Evolutionary conservation across 1,139 yeast species (phyloP).

Genomic region (Nakaseomyces nivariensis): DNA sequence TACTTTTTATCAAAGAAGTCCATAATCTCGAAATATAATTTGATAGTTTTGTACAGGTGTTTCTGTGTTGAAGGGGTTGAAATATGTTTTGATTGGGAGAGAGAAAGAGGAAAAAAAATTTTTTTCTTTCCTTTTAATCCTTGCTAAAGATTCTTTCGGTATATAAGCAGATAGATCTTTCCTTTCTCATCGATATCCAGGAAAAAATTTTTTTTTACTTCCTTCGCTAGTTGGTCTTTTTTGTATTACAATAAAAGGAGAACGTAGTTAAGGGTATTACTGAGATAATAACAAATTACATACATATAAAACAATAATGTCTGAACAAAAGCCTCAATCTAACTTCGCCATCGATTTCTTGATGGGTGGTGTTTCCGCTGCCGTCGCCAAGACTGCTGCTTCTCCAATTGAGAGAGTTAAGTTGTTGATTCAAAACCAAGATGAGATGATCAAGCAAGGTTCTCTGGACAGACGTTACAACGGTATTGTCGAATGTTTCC

Average conservation of each 20-base stretch:
- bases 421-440: conserved; percentile 72
- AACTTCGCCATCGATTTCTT: conserved; percentile 47
- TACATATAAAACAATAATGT: conserved; percentile 1
- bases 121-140: too few relatives aligned
- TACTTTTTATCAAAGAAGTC: too few relatives aligned
- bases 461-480: conserved; percentile 56
- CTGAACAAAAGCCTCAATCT: conserved; percentile 18
- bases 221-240: neutral
- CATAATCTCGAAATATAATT: too few relatives aligned
- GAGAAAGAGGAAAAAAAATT: neutral
- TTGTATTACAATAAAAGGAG: neutral
- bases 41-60: too few relatives aligned
- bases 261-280: too few relatives aligned
- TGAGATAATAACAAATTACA: neutral
- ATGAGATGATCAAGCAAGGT: conserved; percentile 74
- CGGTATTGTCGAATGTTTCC: conserved; percentile 65
- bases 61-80: too few relatives aligned
- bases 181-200: too few relatives aligned
- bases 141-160: too few relatives aligned
- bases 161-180: too few relatives aligned
- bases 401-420: conserved; percentile 80
- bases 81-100: neutral
- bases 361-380: conserved; percentile 82
- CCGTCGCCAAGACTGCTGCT: conserved; percentile 75
- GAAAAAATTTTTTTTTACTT: neutral